Evolutionary conservation across 2,329 filamentous ascomycete species (phyloP), one percentile per base, ranked within the genome.

Genomic region (Plenodomus tracheiphilus): DNA sequence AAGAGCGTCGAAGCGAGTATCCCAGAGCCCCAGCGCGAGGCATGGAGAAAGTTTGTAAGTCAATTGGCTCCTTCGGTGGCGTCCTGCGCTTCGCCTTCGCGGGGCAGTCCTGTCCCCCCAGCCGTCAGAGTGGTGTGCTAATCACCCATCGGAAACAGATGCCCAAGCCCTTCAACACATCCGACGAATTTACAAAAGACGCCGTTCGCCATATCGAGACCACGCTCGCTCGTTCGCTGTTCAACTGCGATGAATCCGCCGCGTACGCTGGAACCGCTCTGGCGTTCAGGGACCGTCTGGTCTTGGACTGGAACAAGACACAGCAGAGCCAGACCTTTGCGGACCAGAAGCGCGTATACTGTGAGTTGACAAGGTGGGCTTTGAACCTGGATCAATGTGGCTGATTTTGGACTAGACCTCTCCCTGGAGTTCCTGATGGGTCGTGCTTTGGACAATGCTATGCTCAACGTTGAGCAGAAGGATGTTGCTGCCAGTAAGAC

Each of bases 341-440:
- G 48, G 94, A 97, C 71, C 85, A 85, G 75, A 99, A 99, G 82
- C 85, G 94, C 53, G 84, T 99, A 62, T 99, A 99, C 78, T 99
- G 82, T 85, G 76, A 59, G 79, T 38, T 16, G 40, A 32, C 11
- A 16, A 11, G 38, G 3, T 10, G 11, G 21, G 2, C 16, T 39
- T 4, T 2, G 6, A 30, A n/a, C 1, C 22, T 37, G 10, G 6
- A 39, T 10, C 13, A 7, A 18, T 41, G 10, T 47, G 5, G 36
- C 55, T 66, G 48, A 70, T 41, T 15, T 13, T n/a, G n/a, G 15
- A 5, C 10, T 59, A 85, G 82, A 99, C 72, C 83, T 99, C 52
- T 97, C 92, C 61, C 84, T 99, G 49, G 94, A 99, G 75, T 99
- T 99, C 67, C 78, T 99, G 66, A 99, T 99, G 94, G 94, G 94